These are phyloP conservation scores for Kwoniella bestiolae DNA, from an alignment of 768 basidiomycete species.

Conservation along the genomic window DNA sequence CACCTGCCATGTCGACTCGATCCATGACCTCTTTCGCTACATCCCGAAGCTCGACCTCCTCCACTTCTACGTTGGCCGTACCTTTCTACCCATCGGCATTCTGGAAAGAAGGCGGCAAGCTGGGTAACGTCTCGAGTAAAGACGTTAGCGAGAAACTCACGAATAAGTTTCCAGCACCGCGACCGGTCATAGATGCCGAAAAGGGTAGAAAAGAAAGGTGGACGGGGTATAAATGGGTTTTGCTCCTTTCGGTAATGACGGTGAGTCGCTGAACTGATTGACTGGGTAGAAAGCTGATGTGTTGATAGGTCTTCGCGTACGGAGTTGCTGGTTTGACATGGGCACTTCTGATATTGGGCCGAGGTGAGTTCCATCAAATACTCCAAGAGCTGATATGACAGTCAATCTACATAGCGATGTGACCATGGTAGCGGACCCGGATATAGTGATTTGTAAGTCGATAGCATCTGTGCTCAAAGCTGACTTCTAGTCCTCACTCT, in stretches of 20 bases:
- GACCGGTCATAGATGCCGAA: constrained; percentile 20
- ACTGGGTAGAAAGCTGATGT: background rate
- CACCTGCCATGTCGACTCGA: constrained; percentile 9
- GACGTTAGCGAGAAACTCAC: constrained; percentile 31
- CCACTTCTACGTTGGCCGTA: constrained; percentile 18
- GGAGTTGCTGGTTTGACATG: constrained; percentile 64
- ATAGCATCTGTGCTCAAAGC: background rate
- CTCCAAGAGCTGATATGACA: constrained; percentile 44
- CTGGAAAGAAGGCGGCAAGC: constrained; percentile 2
- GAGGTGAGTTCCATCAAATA: constrained; percentile 32
- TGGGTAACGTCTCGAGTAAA: background rate
- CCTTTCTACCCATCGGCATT: constrained; percentile 18
- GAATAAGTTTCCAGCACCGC: constrained; percentile 28
- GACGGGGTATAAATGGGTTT: constrained; percentile 68
- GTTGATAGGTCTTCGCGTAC: constrained; percentile 61
- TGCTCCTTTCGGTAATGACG: constrained; percentile 64
- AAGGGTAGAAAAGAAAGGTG: constrained; percentile 62
- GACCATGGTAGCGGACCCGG: constrained; percentile 65
- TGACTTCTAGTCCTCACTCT: constrained; percentile 64
- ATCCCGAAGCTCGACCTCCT: background rate
- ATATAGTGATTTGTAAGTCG: constrained; percentile 55
- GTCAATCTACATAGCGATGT: constrained; percentile 70
- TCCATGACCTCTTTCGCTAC: constrained; percentile 10
- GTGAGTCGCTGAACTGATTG: constrained; percentile 52
- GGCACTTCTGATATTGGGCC: constrained; percentile 66